Evolutionary conservation across 192 early-diverging fungal genomes (phyloP), one percentile per base, ranked within the genome.

Genomic region (Umbelopsis isabellina): DNA sequence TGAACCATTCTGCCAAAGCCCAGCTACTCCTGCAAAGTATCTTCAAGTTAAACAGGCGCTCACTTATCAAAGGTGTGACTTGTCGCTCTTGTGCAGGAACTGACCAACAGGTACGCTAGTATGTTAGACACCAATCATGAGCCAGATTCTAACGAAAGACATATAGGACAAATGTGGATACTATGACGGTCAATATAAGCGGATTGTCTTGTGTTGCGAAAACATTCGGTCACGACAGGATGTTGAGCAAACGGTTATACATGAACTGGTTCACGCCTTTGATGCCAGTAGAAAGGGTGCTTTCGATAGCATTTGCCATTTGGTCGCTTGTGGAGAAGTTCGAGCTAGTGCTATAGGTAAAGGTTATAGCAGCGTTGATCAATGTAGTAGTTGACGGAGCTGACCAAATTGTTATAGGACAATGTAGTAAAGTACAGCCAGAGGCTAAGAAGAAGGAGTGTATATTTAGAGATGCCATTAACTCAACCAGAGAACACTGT

Each of bases 141-240:
- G 0, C 33, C 53, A 23, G 1, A 12, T 67, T 23, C 33, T 41
- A n/a, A 69, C 20, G 27, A 45, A 20, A 7, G 37, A 52, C 16
- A 47, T 20, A 44, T 23, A 78, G 70, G 41, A 52, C 45, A 65
- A 66, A 25, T 71, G 71, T 48, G 78, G 78, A 10, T 79, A 79
- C 41, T 79, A 79, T 47, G 78, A 79, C 46, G 37, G 50, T 4
- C 49, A 66, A 22, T 79, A 72, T 48, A 75, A 79, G 46, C 68
- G 78, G 71, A 65, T 79, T n/a, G 78, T 79, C 4, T 46, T 79
- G 12, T 79, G 78, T 30, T 79, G 78, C 21, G 78, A 79, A 15
- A 69, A 75, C 45, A 71, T 75, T 20, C 66, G 70, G 44, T 72
- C 73, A 13, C 49, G 51, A 15, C 47, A 71, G 15, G 78, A 74